Evolutionary conservation across 2,329 filamentous ascomycete genomes (phyloP).

Genomic region (Byssothecium circinans): DNA sequence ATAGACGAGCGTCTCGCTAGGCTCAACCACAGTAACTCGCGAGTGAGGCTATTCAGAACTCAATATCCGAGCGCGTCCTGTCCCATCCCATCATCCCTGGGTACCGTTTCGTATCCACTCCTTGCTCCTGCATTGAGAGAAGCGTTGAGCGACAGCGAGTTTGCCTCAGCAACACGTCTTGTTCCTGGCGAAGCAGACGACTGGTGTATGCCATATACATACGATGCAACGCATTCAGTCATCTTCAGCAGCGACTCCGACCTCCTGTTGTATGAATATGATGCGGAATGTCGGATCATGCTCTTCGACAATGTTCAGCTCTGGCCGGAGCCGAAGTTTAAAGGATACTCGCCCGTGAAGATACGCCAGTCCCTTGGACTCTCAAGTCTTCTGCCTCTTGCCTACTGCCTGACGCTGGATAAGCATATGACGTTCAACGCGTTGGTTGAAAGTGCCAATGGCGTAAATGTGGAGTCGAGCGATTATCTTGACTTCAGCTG

Average conservation of each 20-base stretch:
- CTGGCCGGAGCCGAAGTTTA: conserved; percentile 35
- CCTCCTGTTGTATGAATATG: conserved; percentile 73
- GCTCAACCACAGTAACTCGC: conserved; percentile 59
- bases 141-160: conserved; percentile 54
- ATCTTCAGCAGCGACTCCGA: conserved; percentile 86
- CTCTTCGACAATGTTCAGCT: conserved; percentile 67
- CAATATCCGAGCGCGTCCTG: conserved; percentile 26
- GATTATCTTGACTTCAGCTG: conserved; percentile 34
- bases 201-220: conserved; percentile 71
- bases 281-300: conserved; percentile 61
- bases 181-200: conserved; percentile 84
- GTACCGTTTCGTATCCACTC: conserved; percentile 61
- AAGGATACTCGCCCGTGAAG: conserved; percentile 46
- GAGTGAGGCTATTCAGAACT: conserved; percentile 56
- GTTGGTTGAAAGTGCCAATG: conserved; percentile 26
- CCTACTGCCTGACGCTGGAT: conserved; percentile 44
- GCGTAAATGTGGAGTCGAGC: conserved; percentile 16
- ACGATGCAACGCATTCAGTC: conserved; percentile 59
- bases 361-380: conserved; percentile 53
- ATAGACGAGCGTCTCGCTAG: conserved; percentile 62
- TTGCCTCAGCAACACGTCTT: conserved; percentile 54
- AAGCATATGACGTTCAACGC: conserved; percentile 33
- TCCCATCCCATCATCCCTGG: conserved; percentile 31
- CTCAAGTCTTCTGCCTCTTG: conserved; percentile 42
- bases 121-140: conserved; percentile 79